phyloP scores from a whole-genome alignment of 306 rosid species.

The Gleditsia sinensis region DNA sequence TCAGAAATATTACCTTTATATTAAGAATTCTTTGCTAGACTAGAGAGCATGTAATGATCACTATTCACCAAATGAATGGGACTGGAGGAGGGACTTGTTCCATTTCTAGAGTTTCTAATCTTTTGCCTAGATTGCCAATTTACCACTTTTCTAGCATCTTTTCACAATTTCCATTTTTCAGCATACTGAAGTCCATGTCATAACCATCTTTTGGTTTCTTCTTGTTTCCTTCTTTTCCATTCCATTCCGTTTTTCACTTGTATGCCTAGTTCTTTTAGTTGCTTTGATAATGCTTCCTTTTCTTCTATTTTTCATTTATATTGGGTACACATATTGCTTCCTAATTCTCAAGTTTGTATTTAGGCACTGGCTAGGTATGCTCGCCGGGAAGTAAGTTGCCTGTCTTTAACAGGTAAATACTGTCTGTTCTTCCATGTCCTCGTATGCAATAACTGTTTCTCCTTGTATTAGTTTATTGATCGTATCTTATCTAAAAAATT shows the following conservation, averaged over 20 bases:
- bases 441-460: constrained; percentile 20
- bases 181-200: constrained; percentile 5
- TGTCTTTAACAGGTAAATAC: constrained; percentile 79
- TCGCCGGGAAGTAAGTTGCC: constrained; percentile 75
- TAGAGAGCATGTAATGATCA: neutral
- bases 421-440: neutral
- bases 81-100: neutral
- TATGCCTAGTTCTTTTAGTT: constrained; percentile 8
- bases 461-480: neutral
- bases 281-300: neutral
- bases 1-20: neutral
- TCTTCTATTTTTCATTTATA: neutral
- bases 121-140: constrained; percentile 6
- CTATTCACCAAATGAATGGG: constrained; percentile 16
- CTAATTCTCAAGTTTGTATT: constrained; percentile 28
- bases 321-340: constrained; percentile 6
- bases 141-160: neutral
- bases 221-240: constrained; percentile 26
- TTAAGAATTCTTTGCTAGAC: constrained; percentile 12
- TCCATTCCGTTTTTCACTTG: neutral
- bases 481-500: no score
- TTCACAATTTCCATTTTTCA: neutral
- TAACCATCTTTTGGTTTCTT: neutral
- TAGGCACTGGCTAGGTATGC: constrained; percentile 93
- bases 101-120: neutral